Evolutionary conservation across 2,329 filamentous ascomycete genomes (phyloP).

Genomic region (Fusarium torulosum): DNA sequence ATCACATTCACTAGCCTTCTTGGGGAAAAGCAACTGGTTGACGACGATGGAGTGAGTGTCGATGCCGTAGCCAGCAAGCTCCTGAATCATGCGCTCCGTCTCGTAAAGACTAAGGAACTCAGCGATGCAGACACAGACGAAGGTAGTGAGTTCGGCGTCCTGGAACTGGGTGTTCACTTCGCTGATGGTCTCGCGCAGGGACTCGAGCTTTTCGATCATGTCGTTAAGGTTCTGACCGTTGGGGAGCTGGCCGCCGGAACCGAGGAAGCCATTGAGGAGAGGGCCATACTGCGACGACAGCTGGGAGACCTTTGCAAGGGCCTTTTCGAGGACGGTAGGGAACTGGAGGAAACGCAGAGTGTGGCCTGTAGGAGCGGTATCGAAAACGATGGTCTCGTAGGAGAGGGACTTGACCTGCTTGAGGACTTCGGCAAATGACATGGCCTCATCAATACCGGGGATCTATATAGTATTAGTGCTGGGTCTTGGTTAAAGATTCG

Average conservation of each 20-base stretch:
- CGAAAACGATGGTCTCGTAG: constrained; percentile 99
- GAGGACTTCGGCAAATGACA: constrained; percentile 99
- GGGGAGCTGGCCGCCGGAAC: constrained; percentile 78
- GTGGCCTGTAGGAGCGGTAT: constrained; percentile 97
- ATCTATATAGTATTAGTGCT: constrained; percentile 69
- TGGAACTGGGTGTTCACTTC: constrained; percentile 99
- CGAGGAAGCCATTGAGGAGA: constrained; percentile 93
- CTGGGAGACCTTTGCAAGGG: constrained; percentile 95
- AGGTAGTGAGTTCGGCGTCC: constrained; percentile 93
- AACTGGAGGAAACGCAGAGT: constrained; percentile 99
- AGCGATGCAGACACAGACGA: constrained; percentile 97
- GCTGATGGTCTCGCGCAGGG: constrained; percentile 88
- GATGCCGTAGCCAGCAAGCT: constrained; percentile 91
- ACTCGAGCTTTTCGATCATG: constrained; percentile 94
- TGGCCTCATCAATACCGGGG: constrained; percentile 97
- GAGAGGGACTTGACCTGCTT: constrained; percentile 99
- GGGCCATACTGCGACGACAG: constrained; percentile 95
- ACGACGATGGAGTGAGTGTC: constrained; percentile 98
- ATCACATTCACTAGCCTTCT: constrained; percentile 85
- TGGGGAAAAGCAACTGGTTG: constrained; percentile 96
- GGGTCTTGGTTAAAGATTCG: neutral
- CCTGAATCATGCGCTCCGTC: constrained; percentile 99
- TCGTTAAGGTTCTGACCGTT: constrained; percentile 95
- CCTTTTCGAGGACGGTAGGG: constrained; percentile 97
- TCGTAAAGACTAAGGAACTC: constrained; percentile 98